These are phyloP conservation scores for Hippophae gyantsensis DNA, from an alignment of 306 rosid genomes.

Conservation along the genomic window DNA sequence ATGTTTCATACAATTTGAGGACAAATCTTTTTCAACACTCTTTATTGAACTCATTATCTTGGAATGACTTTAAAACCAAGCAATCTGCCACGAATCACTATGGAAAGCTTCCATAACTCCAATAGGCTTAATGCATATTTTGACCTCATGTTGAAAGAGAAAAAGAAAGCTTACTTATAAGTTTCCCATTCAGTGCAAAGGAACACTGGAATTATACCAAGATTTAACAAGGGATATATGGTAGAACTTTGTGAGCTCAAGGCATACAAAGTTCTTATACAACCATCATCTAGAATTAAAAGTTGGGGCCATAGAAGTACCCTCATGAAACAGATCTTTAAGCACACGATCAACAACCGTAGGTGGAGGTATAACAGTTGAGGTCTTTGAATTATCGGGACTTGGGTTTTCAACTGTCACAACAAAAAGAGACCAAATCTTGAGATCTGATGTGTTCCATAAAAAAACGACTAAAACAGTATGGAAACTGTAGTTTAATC, in stretches of 20 bases:
- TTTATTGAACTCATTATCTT: not conserved
- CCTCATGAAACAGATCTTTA: slow-evolving; percentile 87
- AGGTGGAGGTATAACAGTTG: slow-evolving; percentile 77
- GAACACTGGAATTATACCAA: too few species aligned
- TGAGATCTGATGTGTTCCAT: slow-evolving; percentile 14
- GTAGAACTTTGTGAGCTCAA: not conserved
- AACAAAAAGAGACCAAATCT: slow-evolving; percentile 10
- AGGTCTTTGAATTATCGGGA: slow-evolving; percentile 55
- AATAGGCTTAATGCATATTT: not conserved
- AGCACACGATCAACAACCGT: slow-evolving; percentile 78
- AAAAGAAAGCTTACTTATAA: too few species aligned
- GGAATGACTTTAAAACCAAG: not conserved
- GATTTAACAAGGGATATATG: too few species aligned
- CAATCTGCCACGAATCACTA: not conserved
- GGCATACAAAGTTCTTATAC: not conserved
- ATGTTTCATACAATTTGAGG: not conserved
- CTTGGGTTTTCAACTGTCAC: slow-evolving; percentile 72
- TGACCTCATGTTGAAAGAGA: not conserved
- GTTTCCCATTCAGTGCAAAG: too few species aligned
- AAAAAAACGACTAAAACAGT: slow-evolving; percentile 20
- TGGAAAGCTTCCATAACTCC: not conserved
- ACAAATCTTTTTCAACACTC: not conserved
- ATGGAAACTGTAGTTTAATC: not conserved
- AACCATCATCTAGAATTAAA: slow-evolving; percentile 13
- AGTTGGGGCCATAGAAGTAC: slow-evolving; percentile 27